Percentiles rank a stretch among this genome's conserved stretches.
phyloP scores from a whole-genome alignment of 1,284 basidiomycete genomes.

The Trametes hirsuta region DNA sequence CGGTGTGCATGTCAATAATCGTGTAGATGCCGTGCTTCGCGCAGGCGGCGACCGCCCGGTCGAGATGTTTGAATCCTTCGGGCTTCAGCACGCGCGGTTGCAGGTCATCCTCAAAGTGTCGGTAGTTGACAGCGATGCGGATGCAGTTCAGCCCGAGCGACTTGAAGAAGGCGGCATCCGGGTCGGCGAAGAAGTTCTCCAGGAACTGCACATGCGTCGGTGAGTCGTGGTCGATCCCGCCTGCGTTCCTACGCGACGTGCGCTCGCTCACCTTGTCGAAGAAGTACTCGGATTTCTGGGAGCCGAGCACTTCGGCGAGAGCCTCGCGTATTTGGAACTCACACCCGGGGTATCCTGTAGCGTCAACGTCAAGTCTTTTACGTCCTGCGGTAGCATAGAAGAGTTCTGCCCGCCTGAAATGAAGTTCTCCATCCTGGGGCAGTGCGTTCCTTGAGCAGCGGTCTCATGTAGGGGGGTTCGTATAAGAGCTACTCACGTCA shows the following conservation, averaged over 20 bases:
- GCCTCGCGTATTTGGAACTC: constrained; percentile 71
- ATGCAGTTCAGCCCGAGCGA: constrained; percentile 74
- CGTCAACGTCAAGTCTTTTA: not conserved
- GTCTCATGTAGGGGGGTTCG: not conserved
- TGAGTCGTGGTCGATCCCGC: constrained; percentile 1
- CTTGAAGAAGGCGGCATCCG: constrained; percentile 73
- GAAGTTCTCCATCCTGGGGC: constrained; percentile 63
- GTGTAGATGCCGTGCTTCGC: constrained; percentile 62
- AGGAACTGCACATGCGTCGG: constrained; percentile 51
- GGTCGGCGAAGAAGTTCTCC: constrained; percentile 72
- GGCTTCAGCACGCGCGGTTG: constrained; percentile 65
- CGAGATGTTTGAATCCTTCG: constrained; percentile 67
- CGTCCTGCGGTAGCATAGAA: not conserved
- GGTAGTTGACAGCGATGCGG: constrained; percentile 67
- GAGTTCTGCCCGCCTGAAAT: constrained; percentile 44
- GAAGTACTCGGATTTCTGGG: constrained; percentile 73
- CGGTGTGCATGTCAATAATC: constrained; percentile 66
- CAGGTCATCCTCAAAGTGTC: constrained; percentile 72
- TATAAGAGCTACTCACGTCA: constrained; percentile 52
- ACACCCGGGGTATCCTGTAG: constrained; percentile 57
- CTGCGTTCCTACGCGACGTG: constrained; percentile 2
- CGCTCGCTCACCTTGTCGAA: constrained; percentile 64
- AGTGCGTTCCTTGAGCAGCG: not conserved
- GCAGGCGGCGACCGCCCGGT: constrained; percentile 62
- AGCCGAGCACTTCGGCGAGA: constrained; percentile 64